Percentiles rank a stretch among this genome's conserved stretches.
phyloP scores from a whole-genome alignment of 305 asterid genomes.

The Fraxinus xanthoxyloides region DNA sequence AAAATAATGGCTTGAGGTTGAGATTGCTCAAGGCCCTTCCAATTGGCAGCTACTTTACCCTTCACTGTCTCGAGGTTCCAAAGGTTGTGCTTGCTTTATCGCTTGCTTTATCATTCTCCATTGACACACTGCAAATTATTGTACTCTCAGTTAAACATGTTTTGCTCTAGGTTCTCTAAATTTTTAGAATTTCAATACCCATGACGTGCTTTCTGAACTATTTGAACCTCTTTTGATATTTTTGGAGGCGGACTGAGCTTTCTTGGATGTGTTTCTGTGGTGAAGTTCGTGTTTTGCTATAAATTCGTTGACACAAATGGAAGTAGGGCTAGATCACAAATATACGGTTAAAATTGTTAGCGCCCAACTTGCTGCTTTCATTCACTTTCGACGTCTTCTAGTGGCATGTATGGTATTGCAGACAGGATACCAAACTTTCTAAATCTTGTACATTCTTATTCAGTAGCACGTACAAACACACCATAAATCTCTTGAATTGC shows the following conservation, averaged over 20 bases:
- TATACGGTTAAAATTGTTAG: not conserved
- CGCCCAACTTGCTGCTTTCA: not conserved
- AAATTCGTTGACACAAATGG: not conserved
- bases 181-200: not conserved
- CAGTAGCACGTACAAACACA: not conserved
- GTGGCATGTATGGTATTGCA: not conserved
- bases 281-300: not conserved
- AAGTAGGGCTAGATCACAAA: not conserved
- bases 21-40: not conserved
- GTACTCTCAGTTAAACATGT: not conserved
- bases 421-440: not conserved
- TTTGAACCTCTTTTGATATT: not conserved
- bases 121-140: not conserved
- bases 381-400: not conserved
- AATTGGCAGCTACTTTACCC: not conserved
- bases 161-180: not conserved
- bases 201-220: not conserved
- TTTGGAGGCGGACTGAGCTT: not conserved
- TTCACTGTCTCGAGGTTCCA: not conserved
- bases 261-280: not conserved
- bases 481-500: not conserved
- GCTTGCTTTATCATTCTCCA: not conserved
- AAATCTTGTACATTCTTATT: not conserved
- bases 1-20: constrained; percentile 50
- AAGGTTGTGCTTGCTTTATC: not conserved